A percentile compares a stretch with the other conserved stretches of the same genome.
Evolutionary conservation across 306 rosid genomes (phyloP).

Genomic region (Rosa lucieae): DNA sequence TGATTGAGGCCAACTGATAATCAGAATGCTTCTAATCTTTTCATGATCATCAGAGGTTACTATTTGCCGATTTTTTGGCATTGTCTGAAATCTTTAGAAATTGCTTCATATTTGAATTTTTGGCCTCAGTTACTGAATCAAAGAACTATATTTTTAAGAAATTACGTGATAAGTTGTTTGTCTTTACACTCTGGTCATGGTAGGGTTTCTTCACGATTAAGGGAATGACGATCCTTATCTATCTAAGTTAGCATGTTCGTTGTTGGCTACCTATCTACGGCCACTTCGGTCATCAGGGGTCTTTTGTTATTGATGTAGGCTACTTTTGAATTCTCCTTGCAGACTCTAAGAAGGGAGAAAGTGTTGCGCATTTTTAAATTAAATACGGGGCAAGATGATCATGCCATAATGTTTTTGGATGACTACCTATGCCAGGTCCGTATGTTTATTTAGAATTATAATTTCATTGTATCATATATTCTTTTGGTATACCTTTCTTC

Average conservation of each 20-base stretch:
- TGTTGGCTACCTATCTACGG: background rate
- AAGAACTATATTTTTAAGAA: background rate
- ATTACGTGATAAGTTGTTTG: background rate
- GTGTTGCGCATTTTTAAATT: conserved; percentile 76
- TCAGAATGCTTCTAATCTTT: background rate
- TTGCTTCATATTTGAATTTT: background rate
- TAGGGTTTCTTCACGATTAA: background rate
- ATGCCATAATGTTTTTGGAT: conserved; percentile 80
- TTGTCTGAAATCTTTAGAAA: background rate
- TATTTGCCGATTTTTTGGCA: background rate
- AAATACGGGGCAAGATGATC: conserved; percentile 91
- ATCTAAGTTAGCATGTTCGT: background rate
- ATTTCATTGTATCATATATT: too few relatives aligned
- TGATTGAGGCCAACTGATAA: background rate
- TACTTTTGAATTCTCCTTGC: conserved; percentile 29
- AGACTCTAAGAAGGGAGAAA: conserved; percentile 82
- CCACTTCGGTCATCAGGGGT: background rate
- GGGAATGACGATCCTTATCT: background rate
- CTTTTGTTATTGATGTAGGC: conserved; percentile 14
- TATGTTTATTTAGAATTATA: background rate
- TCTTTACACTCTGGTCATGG: background rate
- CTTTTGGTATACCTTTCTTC: background rate
- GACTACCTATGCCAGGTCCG: conserved; percentile 81
- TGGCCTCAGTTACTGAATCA: background rate
- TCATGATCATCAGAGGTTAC: background rate